Evolutionary conservation across 139 green algal species (phyloP).

Genomic region (Haematococcus lacustris): DNA sequence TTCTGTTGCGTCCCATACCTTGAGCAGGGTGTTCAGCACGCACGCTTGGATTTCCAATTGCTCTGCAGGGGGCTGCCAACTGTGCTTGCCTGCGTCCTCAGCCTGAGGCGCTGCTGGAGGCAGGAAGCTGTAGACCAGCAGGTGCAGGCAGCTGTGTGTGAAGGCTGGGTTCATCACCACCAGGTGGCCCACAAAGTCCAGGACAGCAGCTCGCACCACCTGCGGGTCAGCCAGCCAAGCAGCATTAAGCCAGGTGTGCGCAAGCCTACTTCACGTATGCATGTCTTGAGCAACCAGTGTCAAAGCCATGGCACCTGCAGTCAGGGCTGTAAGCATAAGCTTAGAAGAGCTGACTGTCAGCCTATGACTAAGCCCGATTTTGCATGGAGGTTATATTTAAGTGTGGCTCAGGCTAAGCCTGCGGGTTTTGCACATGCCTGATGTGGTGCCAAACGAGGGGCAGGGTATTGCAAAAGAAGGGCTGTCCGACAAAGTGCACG

Average conservation of each 20-base stretch:
- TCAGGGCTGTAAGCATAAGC: neutral
- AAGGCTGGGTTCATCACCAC: constrained; percentile 59
- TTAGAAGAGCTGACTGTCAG: neutral
- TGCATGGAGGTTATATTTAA: neutral
- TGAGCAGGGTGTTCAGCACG: constrained; percentile 31
- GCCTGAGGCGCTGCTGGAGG: constrained; percentile 29
- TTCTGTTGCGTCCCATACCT: constrained; percentile 25
- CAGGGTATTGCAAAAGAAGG: no score
- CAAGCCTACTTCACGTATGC: no score
- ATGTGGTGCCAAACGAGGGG: no score
- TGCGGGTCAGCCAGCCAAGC: constrained; percentile 7
- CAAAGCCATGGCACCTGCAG: neutral
- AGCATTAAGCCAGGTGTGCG: neutral
- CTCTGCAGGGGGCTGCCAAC: constrained; percentile 35
- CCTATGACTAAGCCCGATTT: neutral
- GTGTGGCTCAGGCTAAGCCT: no score
- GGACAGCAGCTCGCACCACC: constrained; percentile 33
- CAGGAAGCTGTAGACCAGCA: constrained; percentile 52
- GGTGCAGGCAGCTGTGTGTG: constrained; percentile 57
- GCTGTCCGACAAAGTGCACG: no score
- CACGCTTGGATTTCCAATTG: constrained; percentile 34
- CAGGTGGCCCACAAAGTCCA: constrained; percentile 56
- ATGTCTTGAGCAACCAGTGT: neutral
- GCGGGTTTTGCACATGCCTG: no score
- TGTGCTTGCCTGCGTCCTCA: constrained; percentile 13